Base-by-base conservation (phyloP, 768 basidiomycete genomes). In the Gyrodon lividus region DNA sequence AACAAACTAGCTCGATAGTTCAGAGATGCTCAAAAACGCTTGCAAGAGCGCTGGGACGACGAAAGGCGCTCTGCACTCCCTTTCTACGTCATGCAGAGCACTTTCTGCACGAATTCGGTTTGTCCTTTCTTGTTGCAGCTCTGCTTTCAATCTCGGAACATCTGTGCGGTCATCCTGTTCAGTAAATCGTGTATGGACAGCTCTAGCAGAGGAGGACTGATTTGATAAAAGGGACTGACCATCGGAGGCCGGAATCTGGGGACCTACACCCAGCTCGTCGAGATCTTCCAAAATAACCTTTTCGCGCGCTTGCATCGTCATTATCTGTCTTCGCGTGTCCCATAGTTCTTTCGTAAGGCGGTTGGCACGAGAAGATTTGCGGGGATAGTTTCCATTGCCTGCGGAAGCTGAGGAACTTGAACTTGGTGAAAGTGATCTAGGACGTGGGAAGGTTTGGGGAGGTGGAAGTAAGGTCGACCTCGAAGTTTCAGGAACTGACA, bases 1-100 rank as follows among this genome's bases (percentile, higher is more conserved):
- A 24, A 26, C 20, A 13, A 6, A 17, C 59, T 38, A 67, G 43
- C 31, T 72, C 14, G 76, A 74, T 52, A 78, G 56, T 48, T 74
- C 74, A 17, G 81, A 78, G 43, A 84, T 70, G 22, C 64, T 64
- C 16, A 78, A 50, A 48, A 84, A 83, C 12, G 80, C 78, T 9
- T 79, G 77, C 51, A 83, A 63, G 56, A 85, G 61, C 10, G 76
- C 78, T 16, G 81, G 81, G 5, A 81, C 80, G 35, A 83, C 68
- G 53, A 84, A 86, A 14, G 82, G 83, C 49, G 70, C 62, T 46
- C 63, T 68, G 46, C 75, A 74, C 60, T 85, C 83, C 40, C 72
- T 66, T 53, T 75, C 68, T 14, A 85, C 68, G 19, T 82, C 81
- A 42, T 56, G 59, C 51, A 83, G 56, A 13, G 67, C 63, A 12